These are phyloP conservation scores for Pyrenophora tritici-repentis DNA, from an alignment of 2,329 filamentous ascomycete genomes.

Conservation along the genomic window DNA sequence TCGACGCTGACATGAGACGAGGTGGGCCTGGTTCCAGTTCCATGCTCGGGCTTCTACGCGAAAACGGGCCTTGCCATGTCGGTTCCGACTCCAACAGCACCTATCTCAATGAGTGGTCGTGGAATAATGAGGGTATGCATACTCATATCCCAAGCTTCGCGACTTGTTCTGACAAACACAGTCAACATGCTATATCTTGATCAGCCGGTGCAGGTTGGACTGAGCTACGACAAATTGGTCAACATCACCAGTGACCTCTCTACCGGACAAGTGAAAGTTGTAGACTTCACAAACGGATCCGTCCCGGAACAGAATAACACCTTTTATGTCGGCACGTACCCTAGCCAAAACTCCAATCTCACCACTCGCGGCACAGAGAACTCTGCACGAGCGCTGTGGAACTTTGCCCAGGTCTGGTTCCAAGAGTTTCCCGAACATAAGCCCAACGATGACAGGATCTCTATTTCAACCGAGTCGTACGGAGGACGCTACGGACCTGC, in stretches of 20 bases:
- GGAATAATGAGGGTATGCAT: constrained; percentile 58
- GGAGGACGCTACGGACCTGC: constrained; percentile 64
- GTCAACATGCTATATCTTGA: constrained; percentile 65
- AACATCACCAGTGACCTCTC: constrained; percentile 44
- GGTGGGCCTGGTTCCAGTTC: constrained; percentile 61
- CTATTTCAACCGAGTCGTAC: constrained; percentile 57
- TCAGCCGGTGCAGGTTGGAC: constrained; percentile 63
- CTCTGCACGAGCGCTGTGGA: constrained; percentile 62
- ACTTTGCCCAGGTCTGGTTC: constrained; percentile 65
- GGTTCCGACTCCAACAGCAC: constrained; percentile 58
- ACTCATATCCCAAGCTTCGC: rapidly evolving
- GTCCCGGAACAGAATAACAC: constrained; percentile 58
- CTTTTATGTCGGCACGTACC: constrained; percentile 58
- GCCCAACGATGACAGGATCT: constrained; percentile 61
- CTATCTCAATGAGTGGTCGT: constrained; percentile 62
- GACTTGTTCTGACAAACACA: neutral
- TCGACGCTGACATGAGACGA: neutral
- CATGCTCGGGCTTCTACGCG: constrained; percentile 38
- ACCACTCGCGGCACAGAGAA: constrained; percentile 59
- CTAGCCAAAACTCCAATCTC: constrained; percentile 50
- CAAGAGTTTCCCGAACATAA: constrained; percentile 67
- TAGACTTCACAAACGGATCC: constrained; percentile 34
- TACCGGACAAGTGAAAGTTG: constrained; percentile 27
- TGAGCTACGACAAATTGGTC: constrained; percentile 48
- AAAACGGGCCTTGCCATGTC: constrained; percentile 61